Evolutionary conservation across 1,284 basidiomycete species (phyloP), one percentile per base, ranked within the genome.

Genomic region (Ustilago hordei): DNA sequence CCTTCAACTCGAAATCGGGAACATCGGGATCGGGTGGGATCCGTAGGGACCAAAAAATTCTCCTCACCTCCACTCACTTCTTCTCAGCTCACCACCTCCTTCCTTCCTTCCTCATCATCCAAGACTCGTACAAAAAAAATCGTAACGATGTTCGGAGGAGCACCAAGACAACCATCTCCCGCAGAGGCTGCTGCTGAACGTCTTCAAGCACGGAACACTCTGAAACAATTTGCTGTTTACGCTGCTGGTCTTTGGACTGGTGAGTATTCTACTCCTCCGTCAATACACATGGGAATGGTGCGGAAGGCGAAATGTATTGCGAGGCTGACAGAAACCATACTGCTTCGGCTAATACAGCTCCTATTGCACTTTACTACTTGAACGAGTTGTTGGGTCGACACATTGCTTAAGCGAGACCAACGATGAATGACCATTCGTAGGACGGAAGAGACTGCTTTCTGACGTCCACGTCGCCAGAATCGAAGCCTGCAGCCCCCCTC

Each of bases 321-420:
- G 23, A 28, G 17, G 17, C n/a, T 60, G 32, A 36, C 45, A 39
- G 23, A 28, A 28, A 28, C 23, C 23, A 28, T 28, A 28, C 23
- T 28, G 23, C 23, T 28, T 28, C 3, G 23, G 19, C 23, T 23
- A 23, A n/a, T n/a, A 53, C 45, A 78, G 75, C 75, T 19, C 75
- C 75, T 12, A 35, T 78, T 28, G 75, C 64, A 28, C 50, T 77
- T 48, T 78, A 73, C 64, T 74, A 78, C 61, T 38, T 70, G 39
- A 78, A 78, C 75, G 67, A 78, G 64, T 31, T 74, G 48, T 59
- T 78, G 11, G 70, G 75, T 9, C 66, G 75, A 11, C 75, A 78
- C 75, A 74, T 74, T 43, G 64, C 70, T 34, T 78, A 54, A 68
- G 38, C 8, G 23, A 48, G 39, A 15, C n/a, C 43, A 19, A 45